Evolutionary conservation across 164 flowering plant species (phyloP), one percentile per base, ranked within the genome.

Genomic region (Saururus chinensis): DNA sequence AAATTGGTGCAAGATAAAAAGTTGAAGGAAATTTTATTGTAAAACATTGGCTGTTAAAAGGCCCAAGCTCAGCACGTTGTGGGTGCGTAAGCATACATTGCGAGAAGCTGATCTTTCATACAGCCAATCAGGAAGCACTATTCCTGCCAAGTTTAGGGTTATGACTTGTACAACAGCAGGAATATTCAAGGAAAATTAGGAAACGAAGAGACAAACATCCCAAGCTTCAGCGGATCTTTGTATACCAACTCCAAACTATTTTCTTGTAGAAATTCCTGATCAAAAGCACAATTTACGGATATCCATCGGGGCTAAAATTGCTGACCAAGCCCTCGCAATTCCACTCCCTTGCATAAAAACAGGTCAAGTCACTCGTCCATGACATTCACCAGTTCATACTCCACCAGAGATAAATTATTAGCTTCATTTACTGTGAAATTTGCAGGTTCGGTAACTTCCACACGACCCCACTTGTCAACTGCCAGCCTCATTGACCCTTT

Each of bases 401-500:
- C 81, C 7, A 78, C 70, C 1, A 78, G 66, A 19, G 81, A 78
- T 23, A 78, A 60, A 60, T 78, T 78, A 73, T 78, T 78, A 30
- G 76, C 82, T 60, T 78, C 79, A 59, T 76, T 78, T 22, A 76
- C 82, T 19, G 40, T 66, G 60, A 79, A 76, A 0, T 63, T 60
- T 40, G 77, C 76, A 22, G 82, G 78, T 56, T 76, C 79, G 52
- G 82, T 68, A 4, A 79, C 76, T 64, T 79, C 80, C 21, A 76
- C 69, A n/a, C 72, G 80, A 17, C 79, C 79, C 81, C 81, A 78
- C 64, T 78, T 78, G 61, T 78, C 79, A 55, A 78, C 79, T 37
- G 76, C 77, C 56, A 78, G 60, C 72, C 81, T 75, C 81, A 75
- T 75, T n/a, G 81, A 73, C 14, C 81, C 79, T 73, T 73, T 78